A percentile compares a stretch with the other conserved stretches of the same genome.
These are phyloP conservation scores for Fusarium torulosum DNA, from an alignment of 2,329 filamentous ascomycete genomes.

Conservation along the genomic window DNA sequence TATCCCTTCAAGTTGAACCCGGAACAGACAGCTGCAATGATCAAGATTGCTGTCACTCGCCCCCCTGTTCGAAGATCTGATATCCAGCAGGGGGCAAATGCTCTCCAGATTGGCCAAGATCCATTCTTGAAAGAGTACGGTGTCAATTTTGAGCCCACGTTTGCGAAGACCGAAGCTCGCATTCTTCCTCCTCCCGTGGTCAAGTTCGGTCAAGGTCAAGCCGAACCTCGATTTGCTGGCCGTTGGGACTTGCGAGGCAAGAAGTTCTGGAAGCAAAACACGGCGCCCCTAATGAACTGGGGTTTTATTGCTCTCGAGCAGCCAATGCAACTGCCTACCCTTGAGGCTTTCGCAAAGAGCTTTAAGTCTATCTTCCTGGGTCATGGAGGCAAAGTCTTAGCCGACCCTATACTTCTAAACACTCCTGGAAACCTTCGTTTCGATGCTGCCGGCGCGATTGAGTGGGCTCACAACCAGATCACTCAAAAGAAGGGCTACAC, in stretches of 20 bases:
- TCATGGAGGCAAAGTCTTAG: constrained; percentile 62
- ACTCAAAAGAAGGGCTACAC: constrained; percentile 70
- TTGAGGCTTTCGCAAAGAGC: constrained; percentile 52
- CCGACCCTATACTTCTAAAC: constrained; percentile 53
- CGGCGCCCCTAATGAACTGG: constrained; percentile 76
- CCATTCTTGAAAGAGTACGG: constrained; percentile 79
- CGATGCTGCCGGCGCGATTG: constrained; percentile 65
- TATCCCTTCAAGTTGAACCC: constrained; percentile 73
- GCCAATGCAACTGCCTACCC: constrained; percentile 58
- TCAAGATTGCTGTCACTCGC: constrained; percentile 88
- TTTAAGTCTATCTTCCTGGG: constrained; percentile 62
- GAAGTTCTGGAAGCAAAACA: constrained; percentile 76
- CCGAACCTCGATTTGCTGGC: constrained; percentile 74
- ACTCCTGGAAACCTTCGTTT: constrained; percentile 52
- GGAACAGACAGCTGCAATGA: constrained; percentile 83
- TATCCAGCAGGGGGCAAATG: constrained; percentile 68
- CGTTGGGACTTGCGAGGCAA: constrained; percentile 90
- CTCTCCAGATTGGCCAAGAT: constrained; percentile 77
- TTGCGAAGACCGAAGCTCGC: constrained; percentile 77
- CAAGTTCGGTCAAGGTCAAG: constrained; percentile 69
- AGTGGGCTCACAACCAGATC: constrained; percentile 58
- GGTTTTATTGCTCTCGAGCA: constrained; percentile 75
- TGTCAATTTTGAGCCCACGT: constrained; percentile 73
- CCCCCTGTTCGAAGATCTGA: constrained; percentile 75
- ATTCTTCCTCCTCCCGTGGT: constrained; percentile 79